Percentiles rank a stretch among this genome's conserved stretches.
These are phyloP conservation scores for Pinus albicaulis DNA, from an alignment of 75 land plant species.

Conservation along the genomic window DNA sequence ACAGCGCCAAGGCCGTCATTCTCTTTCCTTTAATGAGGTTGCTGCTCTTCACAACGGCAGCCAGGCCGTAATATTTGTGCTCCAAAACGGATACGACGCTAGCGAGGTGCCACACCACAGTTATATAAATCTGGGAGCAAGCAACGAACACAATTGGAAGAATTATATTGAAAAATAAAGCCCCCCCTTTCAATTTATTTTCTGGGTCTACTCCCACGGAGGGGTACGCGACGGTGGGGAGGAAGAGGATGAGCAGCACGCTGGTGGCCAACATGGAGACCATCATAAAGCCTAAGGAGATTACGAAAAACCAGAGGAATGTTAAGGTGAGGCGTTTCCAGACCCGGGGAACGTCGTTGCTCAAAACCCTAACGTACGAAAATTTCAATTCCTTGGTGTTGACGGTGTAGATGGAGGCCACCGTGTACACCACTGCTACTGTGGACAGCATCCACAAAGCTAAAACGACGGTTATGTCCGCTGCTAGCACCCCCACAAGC, in stretches of 20 bases:
- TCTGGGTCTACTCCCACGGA: background rate
- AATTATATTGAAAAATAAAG: background rate
- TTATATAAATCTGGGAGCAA: conserved; percentile 38
- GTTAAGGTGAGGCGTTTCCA: conserved; percentile 44
- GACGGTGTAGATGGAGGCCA: conserved; percentile 39
- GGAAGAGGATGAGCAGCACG: background rate
- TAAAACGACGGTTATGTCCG: conserved; percentile 22
- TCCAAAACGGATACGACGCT: conserved; percentile 79
- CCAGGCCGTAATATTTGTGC: conserved; percentile 48
- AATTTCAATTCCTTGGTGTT: conserved; percentile 11
- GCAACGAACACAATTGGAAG: conserved; percentile 13
- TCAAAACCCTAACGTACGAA: conserved; percentile 17
- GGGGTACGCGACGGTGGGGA: conserved; percentile 5
- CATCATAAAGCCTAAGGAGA: background rate
- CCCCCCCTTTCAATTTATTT: no score
- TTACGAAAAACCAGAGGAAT: conserved; percentile 28
- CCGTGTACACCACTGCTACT: conserved; percentile 37
- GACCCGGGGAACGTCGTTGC: conserved; percentile 31
- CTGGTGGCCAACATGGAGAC: conserved; percentile 16
- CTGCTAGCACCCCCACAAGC: background rate
- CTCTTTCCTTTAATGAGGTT: conserved; percentile 63
- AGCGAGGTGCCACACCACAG: conserved; percentile 65
- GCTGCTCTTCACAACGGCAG: conserved; percentile 59
- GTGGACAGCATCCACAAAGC: conserved; percentile 34
- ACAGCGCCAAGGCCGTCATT: conserved; percentile 12